A percentile compares a stretch with the other conserved stretches of the same genome.
Conservation (phyloP, 2,329 filamentous ascomycete species). For the Penicillium sp. region DNA sequence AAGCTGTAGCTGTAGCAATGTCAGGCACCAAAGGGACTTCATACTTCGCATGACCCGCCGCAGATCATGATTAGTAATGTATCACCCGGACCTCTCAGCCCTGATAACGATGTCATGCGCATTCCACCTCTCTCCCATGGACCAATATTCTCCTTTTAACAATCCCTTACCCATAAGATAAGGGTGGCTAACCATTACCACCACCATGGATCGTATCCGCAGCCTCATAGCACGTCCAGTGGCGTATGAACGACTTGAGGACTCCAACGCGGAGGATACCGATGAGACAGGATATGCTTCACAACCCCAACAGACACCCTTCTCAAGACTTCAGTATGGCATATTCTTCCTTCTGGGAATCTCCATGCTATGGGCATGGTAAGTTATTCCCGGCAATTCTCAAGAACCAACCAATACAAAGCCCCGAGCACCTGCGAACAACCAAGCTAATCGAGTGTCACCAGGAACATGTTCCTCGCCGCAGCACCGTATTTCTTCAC, state of each 20-base stretch:
- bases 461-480: conserved; percentile 94
- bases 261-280: conserved; percentile 29
- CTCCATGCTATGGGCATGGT: conserved; percentile 98
- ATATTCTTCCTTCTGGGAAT: conserved; percentile 85
- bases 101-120: neutral
- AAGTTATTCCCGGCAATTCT: conserved; percentile 34
- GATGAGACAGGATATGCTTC: conserved; percentile 29
- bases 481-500: conserved; percentile 89
- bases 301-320: conserved; percentile 40
- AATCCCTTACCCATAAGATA: neutral
- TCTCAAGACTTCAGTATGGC: conserved; percentile 83
- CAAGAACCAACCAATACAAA: neutral
- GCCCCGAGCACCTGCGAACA: neutral
- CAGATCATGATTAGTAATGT: conserved; percentile 3
- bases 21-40: no score
- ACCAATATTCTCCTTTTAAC: neutral
- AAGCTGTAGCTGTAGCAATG: neutral
- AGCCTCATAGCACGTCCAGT: conserved; percentile 33
- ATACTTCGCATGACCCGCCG: no score
- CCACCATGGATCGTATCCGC: conserved; percentile 39
- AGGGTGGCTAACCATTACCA: neutral
- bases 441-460: neutral
- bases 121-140: neutral
- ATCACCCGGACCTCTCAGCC: neutral
- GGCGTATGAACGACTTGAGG: conserved; percentile 35